Percentiles rank a stretch among this genome's conserved stretches.
These are phyloP conservation scores for Trichoderma atrobrunneum DNA, from an alignment of 2,329 filamentous ascomycete genomes.

Conservation along the genomic window DNA sequence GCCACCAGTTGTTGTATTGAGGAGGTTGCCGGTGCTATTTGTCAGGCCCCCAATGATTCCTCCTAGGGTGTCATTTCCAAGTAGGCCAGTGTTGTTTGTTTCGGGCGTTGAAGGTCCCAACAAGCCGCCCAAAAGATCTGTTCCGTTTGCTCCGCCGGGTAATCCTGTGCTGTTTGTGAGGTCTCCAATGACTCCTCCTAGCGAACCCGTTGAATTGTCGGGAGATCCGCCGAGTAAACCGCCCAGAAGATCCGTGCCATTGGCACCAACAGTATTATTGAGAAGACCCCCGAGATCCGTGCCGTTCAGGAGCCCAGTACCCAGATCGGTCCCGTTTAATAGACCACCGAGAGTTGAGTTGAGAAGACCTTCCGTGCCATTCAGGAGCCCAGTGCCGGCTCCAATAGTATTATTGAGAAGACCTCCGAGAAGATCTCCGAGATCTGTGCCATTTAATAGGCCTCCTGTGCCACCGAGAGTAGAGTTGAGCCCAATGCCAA, in stretches of 20 bases:
- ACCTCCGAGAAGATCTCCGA: not conserved
- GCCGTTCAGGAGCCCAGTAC: too few relatives aligned
- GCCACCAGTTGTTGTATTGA: not conserved
- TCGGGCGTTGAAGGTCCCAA: not conserved
- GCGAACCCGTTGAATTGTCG: not conserved
- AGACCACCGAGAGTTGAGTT: not conserved
- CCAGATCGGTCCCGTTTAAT: too few relatives aligned
- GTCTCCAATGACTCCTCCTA: too few relatives aligned
- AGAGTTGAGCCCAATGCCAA: not conserved
- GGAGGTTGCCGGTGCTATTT: not conserved
- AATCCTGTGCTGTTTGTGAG: not conserved
- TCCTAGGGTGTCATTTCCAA: not conserved
- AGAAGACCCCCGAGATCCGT: not conserved
- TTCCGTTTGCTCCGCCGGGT: not conserved
- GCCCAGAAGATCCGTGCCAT: not conserved
- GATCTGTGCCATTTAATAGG: not conserved
- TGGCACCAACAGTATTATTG: not conserved
- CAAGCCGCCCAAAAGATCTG: not conserved
- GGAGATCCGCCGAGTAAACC: not conserved
- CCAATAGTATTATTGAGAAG: not conserved
- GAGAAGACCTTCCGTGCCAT: not conserved
- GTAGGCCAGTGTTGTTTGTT: not conserved
- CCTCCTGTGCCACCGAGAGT: not conserved
- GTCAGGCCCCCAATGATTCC: not conserved
- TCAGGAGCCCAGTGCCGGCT: too few relatives aligned